Evolutionary conservation across 352 stramenopile species (phyloP).

Genomic region (Globisporangium yorkense): DNA sequence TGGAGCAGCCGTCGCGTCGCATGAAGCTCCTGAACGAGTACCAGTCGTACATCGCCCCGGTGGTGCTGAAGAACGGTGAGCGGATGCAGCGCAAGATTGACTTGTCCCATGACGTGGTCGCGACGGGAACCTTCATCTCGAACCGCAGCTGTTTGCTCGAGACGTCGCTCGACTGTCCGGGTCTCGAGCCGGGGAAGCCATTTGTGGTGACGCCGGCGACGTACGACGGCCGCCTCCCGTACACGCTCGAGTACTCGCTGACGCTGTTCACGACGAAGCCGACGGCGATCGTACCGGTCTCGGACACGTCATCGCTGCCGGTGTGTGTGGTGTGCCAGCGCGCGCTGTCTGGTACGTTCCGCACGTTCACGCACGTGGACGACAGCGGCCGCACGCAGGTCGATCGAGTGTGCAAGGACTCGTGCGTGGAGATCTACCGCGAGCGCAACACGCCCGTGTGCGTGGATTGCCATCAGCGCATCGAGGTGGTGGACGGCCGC

Average conservation of each 20-base stretch:
- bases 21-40: conserved; percentile 76
- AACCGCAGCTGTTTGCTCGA: conserved; percentile 74
- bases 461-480: conserved; percentile 66
- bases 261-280: conserved; percentile 61
- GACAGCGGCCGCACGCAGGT: conserved; percentile 47
- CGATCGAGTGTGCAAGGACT: conserved; percentile 73
- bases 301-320: conserved; percentile 51
- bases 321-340: conserved; percentile 65
- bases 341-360: conserved; percentile 54
- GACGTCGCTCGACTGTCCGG: conserved; percentile 27
- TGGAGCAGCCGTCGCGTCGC: conserved; percentile 74
- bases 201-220: conserved; percentile 67
- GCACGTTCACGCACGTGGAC: conserved; percentile 51
- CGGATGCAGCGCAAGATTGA: conserved; percentile 73
- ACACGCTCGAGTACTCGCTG: conserved; percentile 42
- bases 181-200: conserved; percentile 29
- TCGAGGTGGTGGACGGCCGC: conserved; percentile 61
- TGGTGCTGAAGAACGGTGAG: conserved; percentile 73
- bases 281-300: conserved; percentile 50
- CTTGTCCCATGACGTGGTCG: conserved; percentile 66
- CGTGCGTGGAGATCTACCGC: conserved; percentile 64
- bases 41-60: conserved; percentile 61
- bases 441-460: conserved; percentile 72
- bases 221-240: conserved; percentile 53
- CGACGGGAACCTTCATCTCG: conserved; percentile 82